These are phyloP conservation scores for Aspergillus bombycis DNA, from an alignment of 2,329 filamentous ascomycete species.

Conservation along the genomic window DNA sequence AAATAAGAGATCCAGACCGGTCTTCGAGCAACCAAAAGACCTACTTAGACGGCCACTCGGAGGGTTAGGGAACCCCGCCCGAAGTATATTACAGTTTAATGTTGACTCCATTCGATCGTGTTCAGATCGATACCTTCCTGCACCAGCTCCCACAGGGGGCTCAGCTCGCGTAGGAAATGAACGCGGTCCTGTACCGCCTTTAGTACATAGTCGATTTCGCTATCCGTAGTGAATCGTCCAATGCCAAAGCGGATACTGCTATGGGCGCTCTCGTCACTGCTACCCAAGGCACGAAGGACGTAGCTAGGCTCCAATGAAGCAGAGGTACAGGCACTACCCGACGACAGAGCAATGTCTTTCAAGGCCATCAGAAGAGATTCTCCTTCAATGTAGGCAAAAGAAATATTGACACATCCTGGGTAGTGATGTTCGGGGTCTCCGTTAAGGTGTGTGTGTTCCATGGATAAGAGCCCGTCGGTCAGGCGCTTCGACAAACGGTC, in stretches of 20 bases:
- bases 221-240: constrained; percentile 92
- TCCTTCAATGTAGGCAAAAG: constrained; percentile 97
- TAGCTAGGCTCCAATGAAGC: constrained; percentile 96
- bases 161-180: constrained; percentile 89
- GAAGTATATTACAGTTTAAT: constrained; percentile 42
- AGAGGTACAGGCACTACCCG: constrained; percentile 94
- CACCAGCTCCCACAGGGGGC: constrained; percentile 94
- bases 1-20: constrained; percentile 13
- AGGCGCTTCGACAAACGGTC: constrained; percentile 80
- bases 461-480: constrained; percentile 75
- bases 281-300: constrained; percentile 89
- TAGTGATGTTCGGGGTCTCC: constrained; percentile 84
- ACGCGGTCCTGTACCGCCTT: constrained; percentile 92
- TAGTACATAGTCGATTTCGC: constrained; percentile 95
- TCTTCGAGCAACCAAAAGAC: neutral
- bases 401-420: constrained; percentile 96
- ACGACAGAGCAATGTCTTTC: constrained; percentile 96
- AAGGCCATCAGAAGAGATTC: constrained; percentile 97
- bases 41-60: neutral
- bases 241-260: constrained; percentile 98
- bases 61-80: constrained; percentile 2
- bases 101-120: constrained; percentile 98
- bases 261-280: constrained; percentile 95
- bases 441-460: constrained; percentile 93
- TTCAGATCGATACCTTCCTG: constrained; percentile 95